Evolutionary conservation across 2,329 filamentous ascomycete genomes (phyloP).

Genomic region (Drechslerella dactyloides): DNA sequence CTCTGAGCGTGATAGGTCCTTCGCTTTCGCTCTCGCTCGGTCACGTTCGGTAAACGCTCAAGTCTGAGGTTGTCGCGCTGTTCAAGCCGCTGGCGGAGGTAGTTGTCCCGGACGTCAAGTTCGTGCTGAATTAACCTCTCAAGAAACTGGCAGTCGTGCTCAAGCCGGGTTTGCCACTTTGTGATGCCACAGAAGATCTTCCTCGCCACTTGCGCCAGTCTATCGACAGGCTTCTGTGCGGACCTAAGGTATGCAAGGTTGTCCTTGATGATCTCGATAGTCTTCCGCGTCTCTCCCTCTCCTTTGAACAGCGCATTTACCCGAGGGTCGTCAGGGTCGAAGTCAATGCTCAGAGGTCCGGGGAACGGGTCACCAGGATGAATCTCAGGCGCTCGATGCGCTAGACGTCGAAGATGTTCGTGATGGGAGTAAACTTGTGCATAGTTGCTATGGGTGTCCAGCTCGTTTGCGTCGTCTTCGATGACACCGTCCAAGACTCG

Average conservation of each 20-base stretch:
- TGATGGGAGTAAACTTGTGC: conserved; percentile 7
- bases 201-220: conserved; percentile 11
- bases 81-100: conserved; percentile 5
- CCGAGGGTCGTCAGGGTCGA: conserved; percentile 20
- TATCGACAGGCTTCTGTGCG: background rate
- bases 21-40: background rate
- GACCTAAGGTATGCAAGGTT: background rate
- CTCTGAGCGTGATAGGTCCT: background rate
- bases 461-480: conserved; percentile 5
- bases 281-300: background rate
- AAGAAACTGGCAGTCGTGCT: conserved; percentile 10
- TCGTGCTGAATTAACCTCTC: conserved; percentile 1
- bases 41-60: background rate
- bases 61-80: background rate
- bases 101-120: conserved; percentile 7
- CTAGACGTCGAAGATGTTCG: background rate
- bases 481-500: conserved; percentile 9
- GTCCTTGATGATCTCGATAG: conserved; percentile 2
- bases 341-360: background rate
- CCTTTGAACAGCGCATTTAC: conserved; percentile 24
- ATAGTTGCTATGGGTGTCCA: conserved; percentile 17
- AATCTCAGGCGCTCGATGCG: conserved; percentile 7
- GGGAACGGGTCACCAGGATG: conserved; percentile 40
- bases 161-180: conserved; percentile 12
- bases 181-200: conserved; percentile 17